Conservation (phyloP, 2,329 filamentous ascomycete species). For the Paracorniculantispora psalliotae region DNA sequence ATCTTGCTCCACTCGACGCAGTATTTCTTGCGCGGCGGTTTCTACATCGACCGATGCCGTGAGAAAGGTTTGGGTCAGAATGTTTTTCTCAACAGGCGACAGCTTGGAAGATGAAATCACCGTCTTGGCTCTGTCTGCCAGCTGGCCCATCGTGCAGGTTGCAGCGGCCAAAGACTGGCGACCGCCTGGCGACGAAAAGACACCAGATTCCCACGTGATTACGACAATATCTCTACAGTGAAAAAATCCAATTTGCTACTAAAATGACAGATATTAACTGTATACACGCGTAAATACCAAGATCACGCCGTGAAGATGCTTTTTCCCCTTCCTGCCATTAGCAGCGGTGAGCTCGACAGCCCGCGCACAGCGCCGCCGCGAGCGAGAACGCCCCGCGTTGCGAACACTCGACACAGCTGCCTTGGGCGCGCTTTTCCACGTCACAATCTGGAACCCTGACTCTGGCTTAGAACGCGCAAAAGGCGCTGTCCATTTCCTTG, state of each 20-base stretch:
- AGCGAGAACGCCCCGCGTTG: too few species aligned
- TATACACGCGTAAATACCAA: not conserved
- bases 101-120: slow-evolving; percentile 1
- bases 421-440: too few species aligned
- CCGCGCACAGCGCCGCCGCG: not conserved
- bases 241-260: too few species aligned
- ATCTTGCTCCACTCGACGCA: not conserved
- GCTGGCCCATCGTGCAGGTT: not conserved
- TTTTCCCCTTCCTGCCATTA: not conserved
- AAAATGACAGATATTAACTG: not conserved
- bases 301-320: not conserved
- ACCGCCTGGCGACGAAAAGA: not conserved
- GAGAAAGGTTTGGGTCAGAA: not conserved
- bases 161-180: not conserved
- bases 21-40: not conserved
- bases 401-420: not conserved
- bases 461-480: not conserved
- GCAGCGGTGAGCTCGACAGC: too few species aligned
- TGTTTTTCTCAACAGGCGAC: slow-evolving; percentile 3
- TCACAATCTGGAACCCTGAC: too few species aligned
- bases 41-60: not conserved
- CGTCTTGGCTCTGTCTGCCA: not conserved
- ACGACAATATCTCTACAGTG: not conserved
- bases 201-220: not conserved
- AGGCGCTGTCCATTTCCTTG: slow-evolving; percentile 5